Evolutionary conservation across 2,329 filamentous ascomycete species (phyloP).

Genomic region (Torrubiellomyces zombiae): DNA sequence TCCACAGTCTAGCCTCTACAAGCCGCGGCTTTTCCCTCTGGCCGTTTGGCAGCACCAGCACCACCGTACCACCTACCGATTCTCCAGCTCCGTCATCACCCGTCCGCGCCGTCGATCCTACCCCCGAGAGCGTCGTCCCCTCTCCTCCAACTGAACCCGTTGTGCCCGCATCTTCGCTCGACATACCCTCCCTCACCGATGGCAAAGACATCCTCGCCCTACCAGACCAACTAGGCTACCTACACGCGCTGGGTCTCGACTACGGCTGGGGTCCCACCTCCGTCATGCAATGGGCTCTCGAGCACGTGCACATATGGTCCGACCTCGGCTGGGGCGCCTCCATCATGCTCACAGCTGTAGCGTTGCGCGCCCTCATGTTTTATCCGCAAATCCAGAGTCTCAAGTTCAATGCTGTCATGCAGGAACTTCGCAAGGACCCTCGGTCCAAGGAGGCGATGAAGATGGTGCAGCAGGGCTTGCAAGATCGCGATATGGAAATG

Average conservation of each 20-base stretch:
- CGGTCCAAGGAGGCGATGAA: slow-evolving; percentile 31
- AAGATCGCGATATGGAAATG: slow-evolving; percentile 26
- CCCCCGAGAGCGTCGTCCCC: slow-evolving; percentile 5
- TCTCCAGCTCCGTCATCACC: slow-evolving; percentile 7
- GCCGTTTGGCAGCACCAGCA: slow-evolving; percentile 15
- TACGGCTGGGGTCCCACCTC: slow-evolving; percentile 71
- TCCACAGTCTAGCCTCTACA: slow-evolving; percentile 14
- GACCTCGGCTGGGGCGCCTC: slow-evolving; percentile 73
- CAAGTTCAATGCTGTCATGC: slow-evolving; percentile 35
- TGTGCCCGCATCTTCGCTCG: slow-evolving; percentile 13
- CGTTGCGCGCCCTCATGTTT: slow-evolving; percentile 48
- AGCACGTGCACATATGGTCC: slow-evolving; percentile 62
- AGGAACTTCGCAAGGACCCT: slow-evolving; percentile 36
- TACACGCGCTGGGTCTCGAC: slow-evolving; percentile 69
- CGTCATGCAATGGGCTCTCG: slow-evolving; percentile 57
- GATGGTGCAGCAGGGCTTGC: slow-evolving; percentile 29
- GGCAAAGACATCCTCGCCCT: slow-evolving; percentile 36
- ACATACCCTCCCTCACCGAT: slow-evolving; percentile 17
- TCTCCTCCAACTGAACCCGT: slow-evolving; percentile 8
- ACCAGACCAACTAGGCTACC: slow-evolving; percentile 64
- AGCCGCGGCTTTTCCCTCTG: slow-evolving; percentile 18
- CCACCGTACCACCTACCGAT: too few species aligned
- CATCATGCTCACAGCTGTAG: slow-evolving; percentile 47
- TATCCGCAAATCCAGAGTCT: slow-evolving; percentile 33
- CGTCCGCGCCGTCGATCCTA: slow-evolving; percentile 1